phyloP scores from a whole-genome alignment of 2,329 filamentous ascomycete species.

The Dothideomycetes sp. region DNA sequence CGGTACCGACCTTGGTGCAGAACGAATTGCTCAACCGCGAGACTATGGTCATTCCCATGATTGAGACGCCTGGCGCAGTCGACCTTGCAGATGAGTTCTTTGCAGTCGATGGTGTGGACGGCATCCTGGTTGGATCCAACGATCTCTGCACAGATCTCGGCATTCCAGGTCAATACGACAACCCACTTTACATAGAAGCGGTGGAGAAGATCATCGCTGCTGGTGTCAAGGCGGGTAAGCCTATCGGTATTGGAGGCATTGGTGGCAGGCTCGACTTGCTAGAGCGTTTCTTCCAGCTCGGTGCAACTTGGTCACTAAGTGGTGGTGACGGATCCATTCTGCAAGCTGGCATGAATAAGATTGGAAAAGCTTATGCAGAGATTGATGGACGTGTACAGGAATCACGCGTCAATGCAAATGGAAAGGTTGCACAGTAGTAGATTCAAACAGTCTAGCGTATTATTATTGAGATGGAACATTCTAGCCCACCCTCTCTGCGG shows the following conservation, averaged over 20 bases:
- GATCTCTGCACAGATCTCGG: constrained; percentile 38
- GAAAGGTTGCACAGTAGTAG: not conserved
- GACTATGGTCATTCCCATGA: constrained; percentile 36
- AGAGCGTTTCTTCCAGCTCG: constrained; percentile 32
- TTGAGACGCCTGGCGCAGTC: constrained; percentile 33
- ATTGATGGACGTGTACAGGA: not conserved
- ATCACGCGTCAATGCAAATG: constrained; percentile 1
- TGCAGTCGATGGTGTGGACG: constrained; percentile 36
- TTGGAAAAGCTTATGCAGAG: constrained; percentile 5
- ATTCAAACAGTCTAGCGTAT: too few relatives aligned
- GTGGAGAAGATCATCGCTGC: constrained; percentile 30
- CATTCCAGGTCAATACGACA: constrained; percentile 34
- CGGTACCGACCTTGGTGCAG: constrained; percentile 26
- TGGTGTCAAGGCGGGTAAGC: constrained; percentile 32
- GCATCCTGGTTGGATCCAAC: constrained; percentile 36
- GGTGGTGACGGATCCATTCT: constrained; percentile 29
- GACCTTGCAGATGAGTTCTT: constrained; percentile 34
- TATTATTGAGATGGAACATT: too few relatives aligned
- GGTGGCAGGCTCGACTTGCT: constrained; percentile 34
- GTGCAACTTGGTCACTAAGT: constrained; percentile 32
- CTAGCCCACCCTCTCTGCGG: too few relatives aligned
- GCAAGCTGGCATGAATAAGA: constrained; percentile 29
- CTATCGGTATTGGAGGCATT: constrained; percentile 34
- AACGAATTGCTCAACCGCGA: constrained; percentile 29
- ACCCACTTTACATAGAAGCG: constrained; percentile 23